Conservation (phyloP, 2,329 filamentous ascomycete genomes). For the Sclerotiophoma versabilis region DNA sequence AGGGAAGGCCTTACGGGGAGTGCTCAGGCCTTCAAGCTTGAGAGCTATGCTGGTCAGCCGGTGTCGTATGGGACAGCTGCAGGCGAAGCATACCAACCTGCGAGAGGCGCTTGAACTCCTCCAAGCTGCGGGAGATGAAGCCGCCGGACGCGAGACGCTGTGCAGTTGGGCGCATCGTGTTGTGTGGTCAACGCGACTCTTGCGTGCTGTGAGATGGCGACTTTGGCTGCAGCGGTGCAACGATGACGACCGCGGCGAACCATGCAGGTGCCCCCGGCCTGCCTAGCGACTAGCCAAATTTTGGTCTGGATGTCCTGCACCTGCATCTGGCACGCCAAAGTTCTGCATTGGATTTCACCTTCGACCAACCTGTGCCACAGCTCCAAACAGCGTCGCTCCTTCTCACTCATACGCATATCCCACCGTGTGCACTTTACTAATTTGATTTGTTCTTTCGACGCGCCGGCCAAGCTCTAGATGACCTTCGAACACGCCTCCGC, state of each 20-base stretch:
- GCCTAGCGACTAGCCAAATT: slow-evolving; percentile 1
- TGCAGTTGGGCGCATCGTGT: slow-evolving; percentile 48
- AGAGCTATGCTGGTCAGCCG: slow-evolving; percentile 60
- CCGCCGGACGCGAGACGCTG: slow-evolving; percentile 55
- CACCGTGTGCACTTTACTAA: slow-evolving; percentile 4
- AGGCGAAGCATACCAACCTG: slow-evolving; percentile 56
- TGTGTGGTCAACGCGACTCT: slow-evolving; percentile 1
- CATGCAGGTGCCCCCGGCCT: slow-evolving; percentile 3
- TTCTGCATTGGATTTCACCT: neutral
- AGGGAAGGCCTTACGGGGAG: slow-evolving; percentile 67
- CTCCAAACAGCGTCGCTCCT: neutral
- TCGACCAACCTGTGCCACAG: neutral
- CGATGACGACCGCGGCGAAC: slow-evolving; percentile 7
- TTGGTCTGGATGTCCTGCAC: slow-evolving; percentile 5
- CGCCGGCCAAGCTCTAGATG: slow-evolving; percentile 39
- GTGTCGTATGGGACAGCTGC: slow-evolving; percentile 34
- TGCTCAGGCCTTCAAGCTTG: slow-evolving; percentile 72
- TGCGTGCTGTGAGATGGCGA: slow-evolving; percentile 9
- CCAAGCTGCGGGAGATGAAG: slow-evolving; percentile 65
- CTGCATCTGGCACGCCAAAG: neutral
- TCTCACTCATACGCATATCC: neutral
- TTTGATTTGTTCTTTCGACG: neutral
- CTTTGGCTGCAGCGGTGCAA: neutral
- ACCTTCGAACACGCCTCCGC: slow-evolving; percentile 43
- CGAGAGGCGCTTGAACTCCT: slow-evolving; percentile 65